Evolutionary conservation across 148 eudicot species (phyloP).

Genomic region (Vaccinium darrowii): DNA sequence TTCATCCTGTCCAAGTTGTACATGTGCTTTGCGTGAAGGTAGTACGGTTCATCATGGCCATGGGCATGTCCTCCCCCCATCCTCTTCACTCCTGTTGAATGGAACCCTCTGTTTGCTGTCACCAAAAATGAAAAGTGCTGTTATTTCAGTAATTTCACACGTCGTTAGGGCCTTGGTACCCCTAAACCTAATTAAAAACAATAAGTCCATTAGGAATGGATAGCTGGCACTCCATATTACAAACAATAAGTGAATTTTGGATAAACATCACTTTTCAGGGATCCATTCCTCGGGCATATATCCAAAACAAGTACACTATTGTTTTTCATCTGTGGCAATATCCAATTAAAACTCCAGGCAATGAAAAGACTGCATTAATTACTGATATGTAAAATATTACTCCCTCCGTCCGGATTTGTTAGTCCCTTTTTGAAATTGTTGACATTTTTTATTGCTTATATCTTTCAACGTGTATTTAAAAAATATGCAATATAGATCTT

Average conservation of each 20-base stretch:
- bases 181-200: no score
- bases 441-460: no score
- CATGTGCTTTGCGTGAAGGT: slow-evolving; percentile 94
- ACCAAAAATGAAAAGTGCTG: background rate
- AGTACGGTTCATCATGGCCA: slow-evolving; percentile 77
- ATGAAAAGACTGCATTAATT: background rate
- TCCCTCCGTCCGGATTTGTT: no score
- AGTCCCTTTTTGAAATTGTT: no score
- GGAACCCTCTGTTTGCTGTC: slow-evolving; percentile 56
- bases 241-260: background rate
- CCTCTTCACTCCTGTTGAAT: slow-evolving; percentile 75
- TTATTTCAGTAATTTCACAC: background rate
- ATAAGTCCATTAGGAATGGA: background rate
- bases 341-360: background rate
- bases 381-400: background rate
- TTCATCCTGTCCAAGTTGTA: slow-evolving; percentile 97
- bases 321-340: background rate
- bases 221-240: background rate
- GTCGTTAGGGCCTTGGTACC: background rate
- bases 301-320: background rate
- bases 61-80: slow-evolving; percentile 72
- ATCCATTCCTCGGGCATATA: no score
- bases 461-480: no score
- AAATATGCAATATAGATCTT: no score
- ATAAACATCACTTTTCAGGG: slow-evolving; percentile 4